A percentile compares a stretch with the other conserved stretches of the same genome.
These are phyloP conservation scores for Recurvomyces mirabilis DNA, from an alignment of 495 filamentous ascomycete species.

Conservation along the genomic window DNA sequence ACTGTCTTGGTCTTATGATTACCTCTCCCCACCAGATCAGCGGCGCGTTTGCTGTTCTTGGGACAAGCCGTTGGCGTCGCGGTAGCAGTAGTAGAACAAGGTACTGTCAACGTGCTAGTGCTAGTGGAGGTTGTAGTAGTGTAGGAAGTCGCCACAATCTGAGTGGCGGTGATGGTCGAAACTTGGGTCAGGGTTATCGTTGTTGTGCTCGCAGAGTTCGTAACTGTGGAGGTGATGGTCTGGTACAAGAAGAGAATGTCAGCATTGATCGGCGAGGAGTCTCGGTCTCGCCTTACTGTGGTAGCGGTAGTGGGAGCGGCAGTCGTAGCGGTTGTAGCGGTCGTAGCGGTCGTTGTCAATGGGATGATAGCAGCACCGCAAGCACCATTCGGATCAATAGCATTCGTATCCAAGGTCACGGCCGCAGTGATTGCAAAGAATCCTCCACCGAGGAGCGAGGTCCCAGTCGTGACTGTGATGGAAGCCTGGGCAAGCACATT, in stretches of 20 bases:
- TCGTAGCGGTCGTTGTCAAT: not conserved
- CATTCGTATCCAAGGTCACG: slow-evolving; percentile 8
- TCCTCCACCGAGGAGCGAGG: slow-evolving; percentile 2
- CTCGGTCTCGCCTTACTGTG: too few relatives aligned
- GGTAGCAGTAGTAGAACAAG: not conserved
- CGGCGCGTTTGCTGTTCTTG: not conserved
- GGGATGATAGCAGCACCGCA: not conserved
- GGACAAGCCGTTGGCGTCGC: not conserved
- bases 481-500: slow-evolving; percentile 9
- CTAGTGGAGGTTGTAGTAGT: not conserved
- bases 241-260: not conserved
- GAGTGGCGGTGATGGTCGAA: slow-evolving; percentile 1
- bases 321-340: not conserved
- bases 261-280: not conserved
- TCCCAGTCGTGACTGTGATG: slow-evolving; percentile 7
- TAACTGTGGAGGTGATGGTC: too few relatives aligned
- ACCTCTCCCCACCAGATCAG: not conserved
- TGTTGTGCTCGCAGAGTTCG: not conserved
- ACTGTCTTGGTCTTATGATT: not conserved
- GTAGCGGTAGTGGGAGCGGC: not conserved
- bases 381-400: not conserved
- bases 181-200: not conserved
- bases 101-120: not conserved
- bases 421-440: slow-evolving; percentile 8
- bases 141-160: not conserved